Conservation (phyloP, 2,329 filamentous ascomycete genomes). For the Aspergillus pseudoterreus region DNA sequence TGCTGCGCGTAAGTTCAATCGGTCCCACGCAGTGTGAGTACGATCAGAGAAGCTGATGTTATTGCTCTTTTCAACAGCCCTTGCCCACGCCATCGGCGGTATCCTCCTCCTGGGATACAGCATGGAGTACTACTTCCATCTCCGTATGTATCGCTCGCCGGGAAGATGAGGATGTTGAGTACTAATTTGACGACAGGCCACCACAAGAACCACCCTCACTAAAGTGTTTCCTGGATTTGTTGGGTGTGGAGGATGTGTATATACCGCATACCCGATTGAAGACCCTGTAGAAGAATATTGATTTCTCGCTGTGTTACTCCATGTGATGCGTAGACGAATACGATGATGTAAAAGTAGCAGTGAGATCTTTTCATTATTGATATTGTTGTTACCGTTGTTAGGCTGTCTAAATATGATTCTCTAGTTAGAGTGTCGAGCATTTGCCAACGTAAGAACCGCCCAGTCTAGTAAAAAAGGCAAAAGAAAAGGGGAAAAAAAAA, state of each 20-base stretch:
- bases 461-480: background rate
- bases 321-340: too few relatives aligned
- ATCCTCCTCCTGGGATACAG: conserved; percentile 83
- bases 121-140: conserved; percentile 99
- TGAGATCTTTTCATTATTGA: too few relatives aligned
- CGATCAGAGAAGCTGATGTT: conserved; percentile 1
- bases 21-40: background rate
- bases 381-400: too few relatives aligned
- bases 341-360: too few relatives aligned
- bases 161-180: background rate
- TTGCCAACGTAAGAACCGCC: too few relatives aligned
- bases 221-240: conserved; percentile 39
- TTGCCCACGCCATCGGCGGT: conserved; percentile 78
- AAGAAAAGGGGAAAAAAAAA: background rate
- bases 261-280: conserved; percentile 35
- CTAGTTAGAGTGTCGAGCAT: too few relatives aligned
- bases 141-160: conserved; percentile 65
- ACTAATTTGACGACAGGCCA: conserved; percentile 61
- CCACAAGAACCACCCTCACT: conserved; percentile 99
- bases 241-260: conserved; percentile 34
- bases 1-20: conserved; percentile 69
- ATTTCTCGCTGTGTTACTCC: conserved; percentile 17
- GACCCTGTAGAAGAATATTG: conserved; percentile 26
- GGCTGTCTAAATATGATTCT: too few relatives aligned
- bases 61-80: conserved; percentile 54